Evolutionary conservation across 257 asterid species (phyloP).

Genomic region (Scutellaria baicalensis): DNA sequence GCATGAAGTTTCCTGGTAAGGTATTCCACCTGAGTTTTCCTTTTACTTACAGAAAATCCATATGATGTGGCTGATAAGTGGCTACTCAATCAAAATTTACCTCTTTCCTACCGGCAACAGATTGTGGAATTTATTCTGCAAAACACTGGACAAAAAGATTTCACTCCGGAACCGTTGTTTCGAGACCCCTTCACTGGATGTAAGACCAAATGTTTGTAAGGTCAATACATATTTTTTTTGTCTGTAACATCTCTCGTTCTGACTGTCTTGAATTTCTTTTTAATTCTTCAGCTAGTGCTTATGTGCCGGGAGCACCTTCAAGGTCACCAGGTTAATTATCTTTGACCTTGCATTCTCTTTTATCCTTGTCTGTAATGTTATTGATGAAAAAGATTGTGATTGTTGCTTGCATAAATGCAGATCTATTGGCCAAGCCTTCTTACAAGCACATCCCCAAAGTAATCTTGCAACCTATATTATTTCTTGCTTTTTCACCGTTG

Average conservation of each 20-base stretch:
- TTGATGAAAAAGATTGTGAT: conserved; percentile 14
- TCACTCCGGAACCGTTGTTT: conserved; percentile 68
- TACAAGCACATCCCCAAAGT: conserved; percentile 97
- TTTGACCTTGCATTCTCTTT: conserved; percentile 6
- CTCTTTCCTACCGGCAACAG: conserved; percentile 87
- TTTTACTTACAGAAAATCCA: conserved; percentile 66
- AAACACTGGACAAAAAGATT: conserved; percentile 73
- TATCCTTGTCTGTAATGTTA: neutral
- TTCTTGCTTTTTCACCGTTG: neutral
- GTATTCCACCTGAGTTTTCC: conserved; percentile 4
- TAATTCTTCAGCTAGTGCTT: conserved; percentile 83
- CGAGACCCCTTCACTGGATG: conserved; percentile 96
- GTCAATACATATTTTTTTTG: conserved; percentile 2
- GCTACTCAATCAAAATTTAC: conserved; percentile 87
- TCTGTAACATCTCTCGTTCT: neutral
- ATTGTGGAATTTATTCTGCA: conserved; percentile 86
- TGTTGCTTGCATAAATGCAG: conserved; percentile 36
- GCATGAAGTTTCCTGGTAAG: neutral
- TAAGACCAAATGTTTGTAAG: conserved; percentile 29
- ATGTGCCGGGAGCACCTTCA: conserved; percentile 85
- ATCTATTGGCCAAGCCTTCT: conserved; percentile 43
- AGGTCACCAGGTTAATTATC: conserved; percentile 37
- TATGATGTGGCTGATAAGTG: conserved; percentile 91
- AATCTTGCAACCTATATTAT: conserved; percentile 7
- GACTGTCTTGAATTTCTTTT: conserved; percentile 7